phyloP scores from a whole-genome alignment of 164 flowering plant species.

The Protea cynaroides region DNA sequence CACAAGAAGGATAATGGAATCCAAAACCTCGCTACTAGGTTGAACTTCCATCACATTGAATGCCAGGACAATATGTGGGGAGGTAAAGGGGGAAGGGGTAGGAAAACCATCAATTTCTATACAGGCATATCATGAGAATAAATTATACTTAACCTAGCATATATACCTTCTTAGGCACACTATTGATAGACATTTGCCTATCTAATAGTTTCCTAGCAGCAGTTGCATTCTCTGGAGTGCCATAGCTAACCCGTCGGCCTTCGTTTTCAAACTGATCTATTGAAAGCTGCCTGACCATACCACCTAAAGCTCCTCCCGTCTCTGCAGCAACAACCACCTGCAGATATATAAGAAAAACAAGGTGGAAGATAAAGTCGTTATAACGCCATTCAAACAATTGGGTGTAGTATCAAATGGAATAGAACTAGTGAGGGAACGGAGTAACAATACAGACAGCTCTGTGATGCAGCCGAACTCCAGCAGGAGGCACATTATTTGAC shows the following conservation, averaged over 20 bases:
- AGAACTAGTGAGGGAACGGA: background rate
- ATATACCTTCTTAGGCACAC: conserved; percentile 95
- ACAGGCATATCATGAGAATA: background rate
- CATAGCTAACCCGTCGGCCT: conserved; percentile 97
- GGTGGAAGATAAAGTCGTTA: background rate
- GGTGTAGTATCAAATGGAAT: conserved; percentile 8
- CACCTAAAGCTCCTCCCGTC: conserved; percentile 59
- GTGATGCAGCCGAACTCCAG: conserved; percentile 88
- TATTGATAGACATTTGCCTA: conserved; percentile 92
- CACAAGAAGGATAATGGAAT: no score
- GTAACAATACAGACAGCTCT: conserved; percentile 69
- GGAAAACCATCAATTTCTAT: background rate
- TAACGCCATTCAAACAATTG: background rate
- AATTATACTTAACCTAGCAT: background rate
- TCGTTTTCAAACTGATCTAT: conserved; percentile 66
- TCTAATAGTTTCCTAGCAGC: conserved; percentile 96
- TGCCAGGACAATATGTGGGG: no score
- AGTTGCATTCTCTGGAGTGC: conserved; percentile 93
- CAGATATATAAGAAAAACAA: conserved; percentile 4
- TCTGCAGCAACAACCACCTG: conserved; percentile 96
- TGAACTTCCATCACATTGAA: no score
- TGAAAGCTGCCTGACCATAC: conserved; percentile 41
- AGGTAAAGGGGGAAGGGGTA: no score
- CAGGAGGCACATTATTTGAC: conserved; percentile 45
- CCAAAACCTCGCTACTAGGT: no score